phyloP scores from a whole-genome alignment of 768 basidiomycete genomes.

The Auricularia cornea region DNA sequence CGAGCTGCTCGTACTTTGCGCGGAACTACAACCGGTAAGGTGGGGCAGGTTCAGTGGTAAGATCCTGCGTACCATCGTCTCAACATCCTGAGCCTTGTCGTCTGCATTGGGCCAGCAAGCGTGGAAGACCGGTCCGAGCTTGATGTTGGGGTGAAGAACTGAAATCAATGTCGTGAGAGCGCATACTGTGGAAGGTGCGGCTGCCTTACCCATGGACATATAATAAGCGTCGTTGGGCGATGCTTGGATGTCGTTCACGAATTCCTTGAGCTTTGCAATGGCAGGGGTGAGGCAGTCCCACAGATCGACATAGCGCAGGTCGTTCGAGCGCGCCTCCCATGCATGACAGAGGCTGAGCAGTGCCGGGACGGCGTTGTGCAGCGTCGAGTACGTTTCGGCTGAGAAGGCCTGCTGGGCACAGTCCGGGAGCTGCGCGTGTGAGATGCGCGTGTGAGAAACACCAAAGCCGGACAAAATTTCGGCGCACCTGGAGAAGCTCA shows the following conservation, averaged over 20 bases:
- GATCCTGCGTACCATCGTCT: neutral
- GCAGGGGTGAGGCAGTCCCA: neutral
- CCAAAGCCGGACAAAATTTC: neutral
- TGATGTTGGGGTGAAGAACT: neutral
- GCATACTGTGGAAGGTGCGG: too few relatives aligned
- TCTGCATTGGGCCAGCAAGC: neutral
- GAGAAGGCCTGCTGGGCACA: neutral
- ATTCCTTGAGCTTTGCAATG: neutral
- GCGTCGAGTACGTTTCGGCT: neutral
- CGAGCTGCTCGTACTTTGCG: constrained; percentile 5
- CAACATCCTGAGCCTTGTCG: neutral
- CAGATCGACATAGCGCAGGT: neutral
- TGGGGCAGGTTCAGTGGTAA: neutral
- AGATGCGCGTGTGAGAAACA: neutral
- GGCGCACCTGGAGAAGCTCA: neutral
- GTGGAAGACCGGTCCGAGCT: neutral
- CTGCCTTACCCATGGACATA: neutral
- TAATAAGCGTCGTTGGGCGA: neutral
- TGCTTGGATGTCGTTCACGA: neutral
- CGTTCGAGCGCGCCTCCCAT: neutral
- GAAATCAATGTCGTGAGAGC: neutral
- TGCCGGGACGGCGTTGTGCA: neutral
- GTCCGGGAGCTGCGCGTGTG: neutral
- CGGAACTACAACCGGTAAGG: constrained; percentile 8
- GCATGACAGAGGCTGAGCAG: neutral